Conservation (phyloP, 208 protist species). For the Trypanosoma melophagium region DNA sequence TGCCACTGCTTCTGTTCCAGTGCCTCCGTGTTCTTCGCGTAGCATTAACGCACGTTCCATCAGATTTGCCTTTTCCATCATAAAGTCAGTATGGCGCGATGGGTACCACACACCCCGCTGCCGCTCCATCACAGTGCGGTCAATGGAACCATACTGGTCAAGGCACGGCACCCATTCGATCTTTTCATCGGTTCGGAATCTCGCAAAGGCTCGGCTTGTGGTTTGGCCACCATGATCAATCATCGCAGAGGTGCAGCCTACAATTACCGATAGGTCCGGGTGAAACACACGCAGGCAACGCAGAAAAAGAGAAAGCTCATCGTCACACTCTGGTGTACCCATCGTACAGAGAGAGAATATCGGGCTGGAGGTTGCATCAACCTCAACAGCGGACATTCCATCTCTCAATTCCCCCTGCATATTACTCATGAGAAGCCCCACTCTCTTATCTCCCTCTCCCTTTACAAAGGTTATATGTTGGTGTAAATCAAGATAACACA, state of each 20-base stretch:
- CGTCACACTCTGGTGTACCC: constrained; percentile 77
- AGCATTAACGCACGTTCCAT: constrained; percentile 63
- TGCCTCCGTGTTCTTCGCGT: constrained; percentile 2
- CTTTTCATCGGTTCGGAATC: constrained; percentile 29
- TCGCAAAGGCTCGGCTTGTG: constrained; percentile 11
- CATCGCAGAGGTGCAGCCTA: constrained; percentile 59
- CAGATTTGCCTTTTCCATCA: constrained; percentile 87
- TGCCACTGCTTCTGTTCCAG: constrained; percentile 24
- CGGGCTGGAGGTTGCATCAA: background rate
- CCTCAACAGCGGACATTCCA: background rate
- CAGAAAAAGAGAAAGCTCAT: constrained; percentile 73
- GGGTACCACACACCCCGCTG: constrained; percentile 67
- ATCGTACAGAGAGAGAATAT: constrained; percentile 76
- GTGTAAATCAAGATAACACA: too few relatives aligned
- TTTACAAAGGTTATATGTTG: too few relatives aligned
- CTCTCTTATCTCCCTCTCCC: too few relatives aligned
- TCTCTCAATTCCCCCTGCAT: too few relatives aligned
- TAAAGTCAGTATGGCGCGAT: constrained; percentile 76
- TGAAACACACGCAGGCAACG: constrained; percentile 58
- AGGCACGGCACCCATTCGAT: constrained; percentile 70
- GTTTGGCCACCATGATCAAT: constrained; percentile 13
- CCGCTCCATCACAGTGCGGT: constrained; percentile 65
- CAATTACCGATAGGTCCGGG: constrained; percentile 45
- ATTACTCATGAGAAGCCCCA: too few relatives aligned
- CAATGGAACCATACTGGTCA: constrained; percentile 58